A percentile compares a stretch with the other conserved stretches of the same genome.
These are phyloP conservation scores for Acacia concinna DNA, from an alignment of 331 rosid species.

Conservation along the genomic window DNA sequence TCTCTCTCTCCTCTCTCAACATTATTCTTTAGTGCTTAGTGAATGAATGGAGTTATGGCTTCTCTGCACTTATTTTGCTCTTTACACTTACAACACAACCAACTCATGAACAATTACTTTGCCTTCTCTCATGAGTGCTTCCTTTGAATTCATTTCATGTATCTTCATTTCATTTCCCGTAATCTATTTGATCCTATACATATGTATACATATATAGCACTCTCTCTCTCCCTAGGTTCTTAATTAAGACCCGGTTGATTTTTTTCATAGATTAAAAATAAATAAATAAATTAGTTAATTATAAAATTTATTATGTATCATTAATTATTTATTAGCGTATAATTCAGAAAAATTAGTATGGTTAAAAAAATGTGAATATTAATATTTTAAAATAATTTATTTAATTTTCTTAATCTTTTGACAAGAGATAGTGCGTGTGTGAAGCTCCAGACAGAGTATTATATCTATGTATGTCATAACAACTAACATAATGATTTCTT, in stretches of 20 bases:
- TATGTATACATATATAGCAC: neutral
- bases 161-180: neutral
- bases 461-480: neutral
- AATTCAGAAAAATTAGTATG: too few relatives aligned
- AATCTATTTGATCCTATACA: neutral
- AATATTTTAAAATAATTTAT: too few relatives aligned
- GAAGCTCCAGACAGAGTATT: neutral
- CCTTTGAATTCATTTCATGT: conserved; percentile 42
- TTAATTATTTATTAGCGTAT: too few relatives aligned
- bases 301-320: too few relatives aligned
- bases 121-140: conserved; percentile 45
- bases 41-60: conserved; percentile 12
- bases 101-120: conserved; percentile 29
- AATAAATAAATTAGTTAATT: too few relatives aligned
- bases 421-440: too few relatives aligned
- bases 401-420: too few relatives aligned
- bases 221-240: too few relatives aligned
- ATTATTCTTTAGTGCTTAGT: conserved; percentile 21
- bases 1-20: neutral
- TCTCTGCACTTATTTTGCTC: conserved; percentile 38
- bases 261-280: too few relatives aligned
- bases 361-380: too few relatives aligned
- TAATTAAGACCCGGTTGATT: too few relatives aligned
- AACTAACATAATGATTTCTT: neutral
- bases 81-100: conserved; percentile 41